Percentiles rank a stretch among this genome's conserved stretches.
Conservation (phyloP, 768 basidiomycete genomes). For the Dendrothele bispora region DNA sequence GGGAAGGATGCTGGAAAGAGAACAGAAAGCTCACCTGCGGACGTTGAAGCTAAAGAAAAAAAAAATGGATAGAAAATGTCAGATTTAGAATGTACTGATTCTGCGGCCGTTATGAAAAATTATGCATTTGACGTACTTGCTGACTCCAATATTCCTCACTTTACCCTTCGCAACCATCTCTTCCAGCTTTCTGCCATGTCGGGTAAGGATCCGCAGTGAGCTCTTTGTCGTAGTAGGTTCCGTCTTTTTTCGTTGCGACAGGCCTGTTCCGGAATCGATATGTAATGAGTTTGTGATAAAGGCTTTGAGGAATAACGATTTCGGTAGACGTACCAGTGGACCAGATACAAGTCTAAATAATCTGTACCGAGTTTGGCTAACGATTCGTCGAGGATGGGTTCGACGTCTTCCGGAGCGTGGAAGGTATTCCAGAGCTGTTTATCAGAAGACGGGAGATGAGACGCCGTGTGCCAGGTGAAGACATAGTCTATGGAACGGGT, state of each 20-base stretch:
- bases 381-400: constrained; percentile 65
- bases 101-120: neutral
- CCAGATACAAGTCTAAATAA: constrained; percentile 80
- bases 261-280: constrained; percentile 43
- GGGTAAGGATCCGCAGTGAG: constrained; percentile 73
- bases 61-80: no score
- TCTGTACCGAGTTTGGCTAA: constrained; percentile 58
- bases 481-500: no score
- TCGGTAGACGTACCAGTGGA: constrained; percentile 64
- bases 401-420: constrained; percentile 74
- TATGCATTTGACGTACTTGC: constrained; percentile 46
- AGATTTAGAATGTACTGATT: no score
- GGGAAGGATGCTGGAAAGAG: no score
- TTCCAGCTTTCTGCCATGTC: constrained; percentile 81
- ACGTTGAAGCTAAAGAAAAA: constrained; percentile 1
- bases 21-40: constrained; percentile 1
- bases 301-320: no score
- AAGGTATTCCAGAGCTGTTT: constrained; percentile 77
- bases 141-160: constrained; percentile 78
- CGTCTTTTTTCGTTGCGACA: constrained; percentile 61
- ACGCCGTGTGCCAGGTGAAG: no score
- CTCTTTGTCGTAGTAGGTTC: constrained; percentile 46
- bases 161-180: constrained; percentile 77
- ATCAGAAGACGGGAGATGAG: no score
- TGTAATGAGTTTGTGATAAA: neutral